A percentile compares a stretch with the other conserved stretches of the same genome.
phyloP scores from a whole-genome alignment of 306 rosid species.

The Cicer bijugum region DNA sequence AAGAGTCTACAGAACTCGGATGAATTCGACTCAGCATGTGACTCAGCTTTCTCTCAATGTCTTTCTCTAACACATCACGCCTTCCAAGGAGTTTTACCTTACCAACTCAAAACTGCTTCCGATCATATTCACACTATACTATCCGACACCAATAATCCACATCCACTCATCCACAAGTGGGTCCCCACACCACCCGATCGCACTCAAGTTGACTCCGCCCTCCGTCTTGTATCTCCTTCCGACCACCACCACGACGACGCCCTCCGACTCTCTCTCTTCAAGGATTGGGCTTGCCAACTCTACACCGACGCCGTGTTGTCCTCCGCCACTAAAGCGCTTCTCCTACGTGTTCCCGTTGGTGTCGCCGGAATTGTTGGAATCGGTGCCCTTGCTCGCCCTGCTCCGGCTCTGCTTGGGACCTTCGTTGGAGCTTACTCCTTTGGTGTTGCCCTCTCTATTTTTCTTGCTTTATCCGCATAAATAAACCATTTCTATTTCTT shows the following conservation, averaged over 20 bases:
- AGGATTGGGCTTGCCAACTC: constrained; percentile 69
- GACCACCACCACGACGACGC: not conserved
- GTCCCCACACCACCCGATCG: constrained; percentile 64
- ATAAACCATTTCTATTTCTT: not conserved
- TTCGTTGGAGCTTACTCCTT: constrained; percentile 71
- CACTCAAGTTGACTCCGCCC: constrained; percentile 67
- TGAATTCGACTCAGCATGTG: constrained; percentile 68
- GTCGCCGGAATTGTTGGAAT: constrained; percentile 72
- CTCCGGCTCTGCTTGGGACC: constrained; percentile 56
- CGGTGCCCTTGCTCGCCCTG: constrained; percentile 61
- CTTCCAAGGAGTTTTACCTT: constrained; percentile 68
- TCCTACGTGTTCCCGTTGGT: constrained; percentile 69
- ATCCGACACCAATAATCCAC: constrained; percentile 35
- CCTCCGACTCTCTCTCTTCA: constrained; percentile 54
- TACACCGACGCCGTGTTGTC: constrained; percentile 59
- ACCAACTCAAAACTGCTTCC: constrained; percentile 75
- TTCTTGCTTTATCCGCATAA: constrained; percentile 57
- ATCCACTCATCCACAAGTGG: constrained; percentile 66
- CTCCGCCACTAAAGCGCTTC: constrained; percentile 58
- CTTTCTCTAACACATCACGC: constrained; percentile 69
- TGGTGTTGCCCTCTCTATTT: constrained; percentile 64
- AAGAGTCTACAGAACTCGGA: constrained; percentile 50
- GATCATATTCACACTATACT: constrained; percentile 62
- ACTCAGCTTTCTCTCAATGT: constrained; percentile 62
- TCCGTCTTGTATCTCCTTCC: constrained; percentile 46